Evolutionary conservation across 345 rosid species (phyloP), one percentile per base, ranked within the genome.

Genomic region (Hevea brasiliensis): DNA sequence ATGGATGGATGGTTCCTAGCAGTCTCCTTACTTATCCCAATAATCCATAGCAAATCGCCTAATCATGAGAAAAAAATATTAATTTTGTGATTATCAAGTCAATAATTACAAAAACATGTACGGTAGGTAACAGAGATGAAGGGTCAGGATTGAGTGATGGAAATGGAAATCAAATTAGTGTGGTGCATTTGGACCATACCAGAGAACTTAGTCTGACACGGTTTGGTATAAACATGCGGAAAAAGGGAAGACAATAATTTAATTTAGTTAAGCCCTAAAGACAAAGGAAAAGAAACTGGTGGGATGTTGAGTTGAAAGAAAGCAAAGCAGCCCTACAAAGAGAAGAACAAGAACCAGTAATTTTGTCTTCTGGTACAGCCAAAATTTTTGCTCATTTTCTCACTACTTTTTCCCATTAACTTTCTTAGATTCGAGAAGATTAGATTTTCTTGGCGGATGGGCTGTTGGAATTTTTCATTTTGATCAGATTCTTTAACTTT

Each of bases 221-320:
- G 78, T 80, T n/a, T 68, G 83, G 84, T 78, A 72, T 44, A 41
- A 65, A 60, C 75, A 53, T 71, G 81, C 79, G 44, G 24, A 57
- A 55, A 45, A 23, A 56, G 0, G 35, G 0, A 0, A 44, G 18
- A 14, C 6, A 24, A 55, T 7, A 1, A 32, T 15, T 3, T 21
- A 53, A 27, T n/a, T n/a, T n/a, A n/a, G n/a, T n/a, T n/a, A n/a
- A n/a, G n/a, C n/a, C 23, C 55, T 37, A 12, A 10, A 6, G 32
- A 29, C 27, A 41, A 60, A 40, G 37, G 3, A 12, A 41, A 14
- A 37, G 37, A 47, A 20, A 45, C 64, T 15, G 3, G 23, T 24
- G 0, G 3, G 1, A 18, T 17, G 29, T 41, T 32, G 41, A 24
- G 29, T 60, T 18, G 60, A 14, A 23, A 27, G 29, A 69, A 37